Conservation (phyloP, 2,329 filamentous ascomycete genomes). For the Aspergillus sp. region DNA sequence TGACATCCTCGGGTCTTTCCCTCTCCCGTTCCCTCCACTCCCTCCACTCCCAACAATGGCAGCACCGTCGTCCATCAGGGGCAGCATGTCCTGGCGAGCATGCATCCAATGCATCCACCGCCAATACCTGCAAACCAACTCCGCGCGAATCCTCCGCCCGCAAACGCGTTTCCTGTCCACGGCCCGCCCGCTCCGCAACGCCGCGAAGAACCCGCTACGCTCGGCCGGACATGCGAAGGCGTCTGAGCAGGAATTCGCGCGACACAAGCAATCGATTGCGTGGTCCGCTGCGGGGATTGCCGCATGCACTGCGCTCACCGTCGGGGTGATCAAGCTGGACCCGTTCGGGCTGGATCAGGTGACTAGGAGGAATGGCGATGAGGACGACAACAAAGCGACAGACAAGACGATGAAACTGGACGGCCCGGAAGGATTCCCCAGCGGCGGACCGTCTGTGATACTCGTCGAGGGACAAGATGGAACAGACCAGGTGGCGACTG, state of each 20-base stretch:
- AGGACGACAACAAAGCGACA: conserved; percentile 2
- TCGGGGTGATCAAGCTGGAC: conserved; percentile 30
- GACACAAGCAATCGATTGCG: conserved; percentile 22
- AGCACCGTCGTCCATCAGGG: conserved; percentile 6
- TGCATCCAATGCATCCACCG: conserved; percentile 18
- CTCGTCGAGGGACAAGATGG: conserved; percentile 45
- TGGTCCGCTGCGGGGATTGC: conserved; percentile 31
- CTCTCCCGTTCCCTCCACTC: conserved; percentile 2
- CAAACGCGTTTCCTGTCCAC: conserved; percentile 17
- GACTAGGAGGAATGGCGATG: conserved; percentile 8
- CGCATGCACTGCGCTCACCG: conserved; percentile 31
- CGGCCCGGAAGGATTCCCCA: conserved; percentile 30
- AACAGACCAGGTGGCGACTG: conserved; percentile 67
- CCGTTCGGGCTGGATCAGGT: conserved; percentile 22
- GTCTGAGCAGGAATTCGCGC: conserved; percentile 15
- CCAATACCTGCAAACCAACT: conserved; percentile 9
- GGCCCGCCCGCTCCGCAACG: conserved; percentile 17
- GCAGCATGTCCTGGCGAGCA: conserved; percentile 15
- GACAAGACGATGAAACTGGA: conserved; percentile 29
- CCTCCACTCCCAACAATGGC: conserved; percentile 4
- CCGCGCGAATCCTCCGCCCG: conserved; percentile 1
- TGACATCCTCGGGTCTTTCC: background rate
- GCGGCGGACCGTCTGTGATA: conserved; percentile 21
- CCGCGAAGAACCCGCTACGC: conserved; percentile 22
- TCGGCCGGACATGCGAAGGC: conserved; percentile 10